Percentiles rank a stretch among this genome's conserved stretches.
Evolutionary conservation across 2,329 filamentous ascomycete species (phyloP).

Genomic region (Coleophoma crateriformis): DNA sequence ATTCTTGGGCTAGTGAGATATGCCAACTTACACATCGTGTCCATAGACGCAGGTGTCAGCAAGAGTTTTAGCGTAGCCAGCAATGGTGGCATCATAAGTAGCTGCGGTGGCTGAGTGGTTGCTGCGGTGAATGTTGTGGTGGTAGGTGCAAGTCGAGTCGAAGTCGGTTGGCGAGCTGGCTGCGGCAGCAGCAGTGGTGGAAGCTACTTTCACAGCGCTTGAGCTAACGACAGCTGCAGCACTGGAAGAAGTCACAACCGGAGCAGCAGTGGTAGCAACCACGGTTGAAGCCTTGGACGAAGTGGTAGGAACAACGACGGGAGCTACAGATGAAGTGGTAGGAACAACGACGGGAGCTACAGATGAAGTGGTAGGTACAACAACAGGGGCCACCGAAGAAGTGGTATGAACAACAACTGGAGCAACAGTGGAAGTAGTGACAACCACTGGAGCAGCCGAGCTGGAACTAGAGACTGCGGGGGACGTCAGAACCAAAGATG

Average conservation of each 20-base stretch:
- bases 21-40: slow-evolving; percentile 68
- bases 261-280: background rate
- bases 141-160: slow-evolving; percentile 8
- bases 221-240: slow-evolving; percentile 1
- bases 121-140: slow-evolving; percentile 82
- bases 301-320: slow-evolving; percentile 3
- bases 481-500: slow-evolving; percentile 3
- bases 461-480: background rate
- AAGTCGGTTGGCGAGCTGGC: slow-evolving; percentile 12
- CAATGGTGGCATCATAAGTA: slow-evolving; percentile 60
- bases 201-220: slow-evolving; percentile 3
- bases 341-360: slow-evolving; percentile 3
- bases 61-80: slow-evolving; percentile 54
- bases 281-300: background rate
- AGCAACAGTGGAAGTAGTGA: slow-evolving; percentile 1
- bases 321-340: background rate
- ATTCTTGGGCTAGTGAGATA: background rate
- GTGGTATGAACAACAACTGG: slow-evolving; percentile 10
- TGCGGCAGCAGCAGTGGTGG: slow-evolving; percentile 11
- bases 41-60: slow-evolving; percentile 65
- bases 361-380: slow-evolving; percentile 2
- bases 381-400: slow-evolving; percentile 5
- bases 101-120: slow-evolving; percentile 71
- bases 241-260: background rate
- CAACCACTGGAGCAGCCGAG: background rate